Base-by-base conservation (phyloP, 805 yeast species). In the Saccharomyces kudriavzevii region DNA sequence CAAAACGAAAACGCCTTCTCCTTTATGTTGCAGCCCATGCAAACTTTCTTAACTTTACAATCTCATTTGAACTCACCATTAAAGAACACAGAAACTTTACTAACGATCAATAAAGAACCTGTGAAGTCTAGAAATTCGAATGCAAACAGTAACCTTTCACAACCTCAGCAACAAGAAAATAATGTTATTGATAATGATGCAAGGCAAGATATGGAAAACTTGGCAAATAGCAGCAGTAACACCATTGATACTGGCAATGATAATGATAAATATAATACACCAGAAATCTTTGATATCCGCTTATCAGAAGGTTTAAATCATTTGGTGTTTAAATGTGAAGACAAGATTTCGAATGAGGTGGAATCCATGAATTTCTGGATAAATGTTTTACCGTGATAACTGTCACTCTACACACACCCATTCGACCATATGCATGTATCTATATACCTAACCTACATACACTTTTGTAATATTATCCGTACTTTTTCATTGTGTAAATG, bases 291-390 rank as follows among this genome's bases (percentile, higher is more conserved):
- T 49, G 70, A 67, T 40, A 52, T 68, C 6, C 62, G 64, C 27
- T 56, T 68, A 28, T 49, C 54, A 29, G 72, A 68, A 52, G 72
- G 72, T n/a, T 50, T 67, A 25, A 68, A 68, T 49, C 52, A 43
- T 9, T 43, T 67, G n/a, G 67, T 65, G 40, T 61, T 61, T 48
- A 60, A 50, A 46, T 64, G 68, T 43, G 57, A 56, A 40, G 56
- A 58, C 40, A 45, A 53, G 20, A 54, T 28, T n/a, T 49, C 35
- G 2, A 54, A 54, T 20, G 50, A 31, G 17, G 49, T 40, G 5
- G 72, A 68, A 54, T 31, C 45, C 3, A 57, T 66, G 59, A 65
- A 62, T 47, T 62, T 68, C 46, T 68, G 71, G 70, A 59, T 67
- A 14, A 65, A 64, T 48, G 69, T 67, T 6, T 56, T 66, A 25